Evolutionary conservation across 805 yeast genomes (phyloP).

Genomic region (Candida cerambycidarum): DNA sequence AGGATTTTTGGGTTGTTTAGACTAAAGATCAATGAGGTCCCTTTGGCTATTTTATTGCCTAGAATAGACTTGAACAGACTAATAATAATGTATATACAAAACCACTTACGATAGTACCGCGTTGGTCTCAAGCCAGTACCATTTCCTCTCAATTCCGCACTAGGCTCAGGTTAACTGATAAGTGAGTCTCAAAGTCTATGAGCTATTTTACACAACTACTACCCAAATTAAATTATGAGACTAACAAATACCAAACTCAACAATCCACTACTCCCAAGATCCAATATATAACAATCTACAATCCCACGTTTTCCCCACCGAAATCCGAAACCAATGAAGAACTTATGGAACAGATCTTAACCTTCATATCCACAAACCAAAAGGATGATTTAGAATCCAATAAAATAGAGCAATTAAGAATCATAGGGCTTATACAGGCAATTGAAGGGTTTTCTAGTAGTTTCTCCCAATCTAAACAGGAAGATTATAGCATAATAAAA

Average conservation of each 20-base stretch:
- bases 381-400: conserved; percentile 11
- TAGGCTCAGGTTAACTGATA: too few species aligned
- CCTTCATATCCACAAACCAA: conserved; percentile 22
- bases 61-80: background rate
- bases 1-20: conserved; percentile 65
- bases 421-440: conserved; percentile 39
- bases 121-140: too few species aligned
- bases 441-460: conserved; percentile 29
- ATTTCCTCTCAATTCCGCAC: too few species aligned
- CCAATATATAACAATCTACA: conserved; percentile 25
- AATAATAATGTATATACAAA: background rate
- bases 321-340: conserved; percentile 30
- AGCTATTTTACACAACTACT: conserved; percentile 30
- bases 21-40: too few species aligned
- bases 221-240: conserved; percentile 20
- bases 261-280: conserved; percentile 15
- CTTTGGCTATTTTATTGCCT: too few species aligned
- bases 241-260: conserved; percentile 13
- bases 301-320: conserved; percentile 26
- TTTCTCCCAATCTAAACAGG: conserved; percentile 18
- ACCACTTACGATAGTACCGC: too few species aligned
- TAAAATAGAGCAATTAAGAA: conserved; percentile 26
- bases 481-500: conserved; percentile 18
- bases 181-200: too few species aligned
- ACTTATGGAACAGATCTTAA: conserved; percentile 32